phyloP scores from a whole-genome alignment of 306 rosid genomes.

The Fragaria ananassa region DNA sequence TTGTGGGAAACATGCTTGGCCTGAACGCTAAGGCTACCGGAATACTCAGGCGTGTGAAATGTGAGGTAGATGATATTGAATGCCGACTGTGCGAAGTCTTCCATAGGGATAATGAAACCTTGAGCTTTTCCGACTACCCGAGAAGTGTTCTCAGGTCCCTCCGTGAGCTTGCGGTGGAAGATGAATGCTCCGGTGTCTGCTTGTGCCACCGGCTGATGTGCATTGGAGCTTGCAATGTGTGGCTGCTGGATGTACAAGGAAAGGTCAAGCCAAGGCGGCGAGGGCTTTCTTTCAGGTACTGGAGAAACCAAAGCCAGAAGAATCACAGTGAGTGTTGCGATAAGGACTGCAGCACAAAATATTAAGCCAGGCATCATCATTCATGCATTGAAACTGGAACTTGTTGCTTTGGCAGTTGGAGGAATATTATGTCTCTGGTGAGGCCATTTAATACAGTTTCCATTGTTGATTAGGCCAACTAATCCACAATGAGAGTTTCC shows the following conservation, averaged over 20 bases:
- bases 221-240: conserved; percentile 23
- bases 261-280: conserved; percentile 53
- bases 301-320: conserved; percentile 69
- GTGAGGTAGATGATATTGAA: conserved; percentile 70
- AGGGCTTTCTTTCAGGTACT: conserved; percentile 33
- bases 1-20: conserved; percentile 38
- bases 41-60: conserved; percentile 55
- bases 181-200: conserved; percentile 49
- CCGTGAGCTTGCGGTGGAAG: conserved; percentile 56
- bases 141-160: conserved; percentile 72
- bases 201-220: conserved; percentile 12
- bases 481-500: conserved; percentile 19
- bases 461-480: conserved; percentile 32
- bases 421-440: background rate
- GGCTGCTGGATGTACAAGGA: conserved; percentile 80
- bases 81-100: conserved; percentile 53
- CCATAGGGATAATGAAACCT: conserved; percentile 62
- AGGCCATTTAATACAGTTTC: conserved; percentile 1
- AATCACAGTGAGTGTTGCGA: conserved; percentile 58
- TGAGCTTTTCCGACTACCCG: conserved; percentile 60
- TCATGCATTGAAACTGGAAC: conserved; percentile 2
- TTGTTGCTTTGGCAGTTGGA: conserved; percentile 1
- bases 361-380: conserved; percentile 48
- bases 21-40: conserved; percentile 66
- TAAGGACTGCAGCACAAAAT: conserved; percentile 50